These are phyloP conservation scores for Mrakia frigida DNA, from an alignment of 768 basidiomycete species.

Conservation along the genomic window DNA sequence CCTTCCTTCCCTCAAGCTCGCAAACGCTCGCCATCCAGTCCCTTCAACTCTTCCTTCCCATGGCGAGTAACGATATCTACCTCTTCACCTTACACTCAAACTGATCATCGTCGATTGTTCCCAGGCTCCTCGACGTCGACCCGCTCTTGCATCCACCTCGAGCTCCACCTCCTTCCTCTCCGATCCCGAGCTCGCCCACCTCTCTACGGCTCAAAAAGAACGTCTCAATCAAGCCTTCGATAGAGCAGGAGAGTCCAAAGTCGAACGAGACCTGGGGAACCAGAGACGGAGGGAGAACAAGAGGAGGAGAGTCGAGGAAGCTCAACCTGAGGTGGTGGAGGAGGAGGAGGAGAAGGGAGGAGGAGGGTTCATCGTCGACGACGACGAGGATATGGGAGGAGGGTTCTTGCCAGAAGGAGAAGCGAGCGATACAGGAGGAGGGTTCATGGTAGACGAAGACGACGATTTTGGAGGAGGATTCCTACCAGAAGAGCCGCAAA, in stretches of 20 bases:
- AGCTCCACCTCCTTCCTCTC: background rate
- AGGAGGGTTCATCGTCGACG: slow-evolving; percentile 6
- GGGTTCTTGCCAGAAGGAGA: background rate
- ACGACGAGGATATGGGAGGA: slow-evolving; percentile 14
- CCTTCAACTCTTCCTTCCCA: background rate
- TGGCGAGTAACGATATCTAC: background rate
- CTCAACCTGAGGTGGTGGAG: background rate
- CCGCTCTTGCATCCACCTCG: background rate
- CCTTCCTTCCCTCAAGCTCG: no score
- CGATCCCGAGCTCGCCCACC: slow-evolving; percentile 16
- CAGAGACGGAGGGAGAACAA: background rate
- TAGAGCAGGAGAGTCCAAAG: background rate
- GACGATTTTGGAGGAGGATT: slow-evolving; percentile 15
- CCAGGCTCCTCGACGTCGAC: background rate
- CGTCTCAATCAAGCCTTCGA: background rate
- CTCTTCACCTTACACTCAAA: background rate
- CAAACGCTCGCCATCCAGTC: no score
- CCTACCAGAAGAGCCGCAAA: background rate
- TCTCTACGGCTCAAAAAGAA: background rate
- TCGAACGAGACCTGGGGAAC: background rate
- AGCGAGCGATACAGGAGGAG: background rate
- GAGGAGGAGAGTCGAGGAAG: background rate
- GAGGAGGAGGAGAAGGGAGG: background rate
- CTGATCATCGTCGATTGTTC: background rate
- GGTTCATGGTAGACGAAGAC: slow-evolving; percentile 8